Conservation (phyloP, 2,329 filamentous ascomycete genomes). For the Colletotrichum musicola region DNA sequence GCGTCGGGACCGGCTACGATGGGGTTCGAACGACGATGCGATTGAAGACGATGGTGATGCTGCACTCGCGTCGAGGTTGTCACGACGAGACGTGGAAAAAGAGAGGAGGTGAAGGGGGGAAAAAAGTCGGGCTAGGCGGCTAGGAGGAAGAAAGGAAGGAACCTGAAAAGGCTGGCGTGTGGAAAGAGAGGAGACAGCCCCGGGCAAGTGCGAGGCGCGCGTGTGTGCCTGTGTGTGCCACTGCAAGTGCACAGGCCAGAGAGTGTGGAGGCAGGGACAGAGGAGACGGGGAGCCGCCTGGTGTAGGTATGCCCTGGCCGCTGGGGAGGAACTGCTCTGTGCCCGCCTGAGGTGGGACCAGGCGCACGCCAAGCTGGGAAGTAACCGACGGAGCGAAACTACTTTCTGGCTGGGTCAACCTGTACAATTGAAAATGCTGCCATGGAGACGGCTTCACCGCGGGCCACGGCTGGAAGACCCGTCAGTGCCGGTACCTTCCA, state of each 20-base stretch:
- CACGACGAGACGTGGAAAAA: constrained; percentile 29
- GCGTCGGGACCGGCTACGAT: background rate
- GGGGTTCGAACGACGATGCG: constrained; percentile 15
- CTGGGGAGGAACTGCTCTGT: constrained; percentile 35
- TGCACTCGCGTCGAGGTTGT: constrained; percentile 34
- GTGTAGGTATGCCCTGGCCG: constrained; percentile 14
- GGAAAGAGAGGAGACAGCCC: constrained; percentile 35
- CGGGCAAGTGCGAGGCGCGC: constrained; percentile 1
- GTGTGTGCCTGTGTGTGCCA: background rate
- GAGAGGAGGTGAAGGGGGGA: constrained; percentile 27
- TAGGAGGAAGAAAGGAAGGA: constrained; percentile 33
- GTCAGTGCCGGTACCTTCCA: constrained; percentile 8
- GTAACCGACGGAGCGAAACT: constrained; percentile 19
- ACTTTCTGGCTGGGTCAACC: background rate
- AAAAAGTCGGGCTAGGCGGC: constrained; percentile 25
- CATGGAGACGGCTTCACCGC: too few relatives aligned
- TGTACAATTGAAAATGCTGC: constrained; percentile 14
- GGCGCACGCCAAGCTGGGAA: constrained; percentile 28
- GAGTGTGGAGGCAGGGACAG: background rate
- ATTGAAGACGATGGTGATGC: constrained; percentile 1
- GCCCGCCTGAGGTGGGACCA: constrained; percentile 24
- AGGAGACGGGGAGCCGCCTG: constrained; percentile 37
- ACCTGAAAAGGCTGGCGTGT: constrained; percentile 38
- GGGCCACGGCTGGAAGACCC: background rate
- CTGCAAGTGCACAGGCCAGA: constrained; percentile 14